phyloP scores from a whole-genome alignment of 257 asterid species.

The Penstemon eatonii region DNA sequence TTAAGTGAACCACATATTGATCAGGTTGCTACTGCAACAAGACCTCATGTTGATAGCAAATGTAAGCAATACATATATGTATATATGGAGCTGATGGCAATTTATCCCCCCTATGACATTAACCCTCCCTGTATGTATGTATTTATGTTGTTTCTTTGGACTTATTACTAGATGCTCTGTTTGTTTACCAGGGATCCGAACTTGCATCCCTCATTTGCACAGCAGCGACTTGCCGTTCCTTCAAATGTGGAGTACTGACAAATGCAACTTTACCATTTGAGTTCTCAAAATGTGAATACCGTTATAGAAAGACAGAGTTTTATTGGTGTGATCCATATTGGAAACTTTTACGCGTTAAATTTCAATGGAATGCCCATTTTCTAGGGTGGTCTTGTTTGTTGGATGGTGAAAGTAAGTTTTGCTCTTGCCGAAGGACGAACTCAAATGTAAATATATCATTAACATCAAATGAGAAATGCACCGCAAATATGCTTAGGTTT shows the following conservation, averaged over 20 bases:
- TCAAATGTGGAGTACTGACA: constrained; percentile 56
- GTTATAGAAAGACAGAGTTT: background rate
- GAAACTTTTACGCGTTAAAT: background rate
- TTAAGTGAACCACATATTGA: too few species aligned
- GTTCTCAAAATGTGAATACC: constrained; percentile 35
- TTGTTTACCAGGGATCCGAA: constrained; percentile 72
- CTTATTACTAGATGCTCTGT: constrained; percentile 9
- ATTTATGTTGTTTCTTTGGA: background rate
- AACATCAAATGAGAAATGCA: too few species aligned
- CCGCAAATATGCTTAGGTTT: too few species aligned
- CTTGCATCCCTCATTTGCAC: constrained; percentile 88
- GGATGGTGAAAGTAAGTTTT: background rate
- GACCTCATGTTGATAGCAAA: too few species aligned
- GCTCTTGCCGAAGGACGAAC: background rate
- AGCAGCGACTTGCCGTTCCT: constrained; percentile 80
- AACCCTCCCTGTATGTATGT: background rate
- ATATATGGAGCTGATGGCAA: too few species aligned
- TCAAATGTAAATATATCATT: background rate
- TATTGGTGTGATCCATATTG: background rate
- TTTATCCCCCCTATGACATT: too few species aligned
- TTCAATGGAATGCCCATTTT: background rate
- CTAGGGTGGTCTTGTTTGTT: background rate
- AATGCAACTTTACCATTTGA: constrained; percentile 50
- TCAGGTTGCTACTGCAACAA: too few species aligned
- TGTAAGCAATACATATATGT: constrained; percentile 44